Evolutionary conservation across 2,329 filamentous ascomycete species (phyloP), one percentile per base, ranked within the genome.

Genomic region (Venturia oleaginea): DNA sequence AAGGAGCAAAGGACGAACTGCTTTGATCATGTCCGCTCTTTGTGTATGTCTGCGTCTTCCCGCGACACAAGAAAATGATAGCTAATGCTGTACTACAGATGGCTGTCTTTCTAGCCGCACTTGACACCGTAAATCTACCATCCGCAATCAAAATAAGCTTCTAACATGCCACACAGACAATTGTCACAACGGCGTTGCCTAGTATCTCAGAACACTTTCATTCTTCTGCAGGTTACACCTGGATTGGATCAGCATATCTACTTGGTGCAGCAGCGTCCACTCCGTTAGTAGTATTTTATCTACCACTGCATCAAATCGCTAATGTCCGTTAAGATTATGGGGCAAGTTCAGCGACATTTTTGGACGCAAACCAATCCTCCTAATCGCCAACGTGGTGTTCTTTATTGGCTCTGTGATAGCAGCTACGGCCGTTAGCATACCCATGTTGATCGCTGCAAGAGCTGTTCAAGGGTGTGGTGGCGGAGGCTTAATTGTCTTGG

Each of bases 401-500:
- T 80, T 88, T 64, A 72, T 85, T 19, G 85, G 84, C 30, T 86
- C 83, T 40, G 73, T 87, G 63, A 76, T 88, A n/a, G 83, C 83
- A 46, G 86, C 80, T 1, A 69, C 86, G 32, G 77, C 83, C 8
- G 78, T 79, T 64, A 84, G 79, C 67, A 83, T 88, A 68, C 77
- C 80, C 34, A 86, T 88, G 82, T 77, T 88, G 42, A 81, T 89
- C 64, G 80, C 79, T 4, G 84, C 83, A 24, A 76, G 86, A 70
- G 82, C 83, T 0, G 77, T 88, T 42, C 86, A 89, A 70, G 86
- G 86, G 69, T 77, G 84, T 48, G 86, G 84, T 11, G 84, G 83
- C 42, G 86, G 86, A 64, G 86, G 86, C 3, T 75, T 88, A 62
- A 80, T 87, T 43, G 81, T 83, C n/a, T 72, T 88, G 59, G 82